Base-by-base conservation (phyloP, 1,139 yeast genomes). In the Wickerhamiella infanticola region DNA sequence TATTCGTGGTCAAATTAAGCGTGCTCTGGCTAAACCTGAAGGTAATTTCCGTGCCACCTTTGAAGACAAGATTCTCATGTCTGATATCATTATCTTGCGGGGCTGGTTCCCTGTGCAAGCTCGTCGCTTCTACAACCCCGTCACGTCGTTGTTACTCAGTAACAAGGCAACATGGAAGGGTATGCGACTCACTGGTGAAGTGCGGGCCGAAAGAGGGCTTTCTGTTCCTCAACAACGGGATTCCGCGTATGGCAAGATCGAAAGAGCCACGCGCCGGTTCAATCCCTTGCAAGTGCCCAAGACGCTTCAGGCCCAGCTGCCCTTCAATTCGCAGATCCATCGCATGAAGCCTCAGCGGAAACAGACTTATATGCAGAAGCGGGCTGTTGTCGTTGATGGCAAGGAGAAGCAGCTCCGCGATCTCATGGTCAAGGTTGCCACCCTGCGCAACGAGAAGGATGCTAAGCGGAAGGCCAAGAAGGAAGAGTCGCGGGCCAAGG, bases 1-100 rank as follows among this genome's bases (percentile, higher is more conserved):
- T 48, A 85, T 93, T 50, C 71, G 98, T 57, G 99, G 99, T 62
- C 98, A 93, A 63, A 88, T 93, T 55, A 93, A 93, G 62, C 74
- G 96, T 54, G 98, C 97, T 0, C 69, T 93, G 51, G 75, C 95
- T 5, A 82, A 82, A 55, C 96, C 97, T 0, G 97, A 88, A 50
- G 99, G 99, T n/a, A 80, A 83, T 62, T 93, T 75, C 69, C 76
- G 99, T 62, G 98, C 98, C n/a, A 80, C 97, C 1, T 93, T 93
- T 64, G 99, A 93, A 64, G 99, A 93, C 62, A 90, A 88, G 66
- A 75, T 90, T 37, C 72, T 88, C 51, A 74, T 90, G 81, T 75
- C 94, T 51, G 98, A 90, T 63, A 82, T 84, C 45, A 74, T 93
- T 11, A 81, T 90, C 56, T 68, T 93, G 61, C 80, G 95, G 62